A percentile compares a stretch with the other conserved stretches of the same genome.
Conservation (phyloP, 169 alveolate species). For the Eimeria brunetti region DNA sequence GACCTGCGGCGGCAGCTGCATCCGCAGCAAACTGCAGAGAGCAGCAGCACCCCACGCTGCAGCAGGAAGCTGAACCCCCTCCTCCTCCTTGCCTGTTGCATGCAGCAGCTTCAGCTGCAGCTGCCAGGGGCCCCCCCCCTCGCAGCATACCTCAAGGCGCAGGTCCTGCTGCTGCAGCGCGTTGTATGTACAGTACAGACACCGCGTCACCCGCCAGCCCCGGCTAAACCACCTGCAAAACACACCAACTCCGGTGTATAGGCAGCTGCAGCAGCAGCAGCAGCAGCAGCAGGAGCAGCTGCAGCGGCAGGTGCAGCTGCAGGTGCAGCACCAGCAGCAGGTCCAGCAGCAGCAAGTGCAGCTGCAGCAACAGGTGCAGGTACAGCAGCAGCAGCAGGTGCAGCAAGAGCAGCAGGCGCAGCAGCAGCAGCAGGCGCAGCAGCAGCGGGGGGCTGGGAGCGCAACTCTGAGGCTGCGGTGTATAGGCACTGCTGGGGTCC, state of each 20-base stretch:
- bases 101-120: neutral
- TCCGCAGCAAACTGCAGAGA: slow-evolving; percentile 5
- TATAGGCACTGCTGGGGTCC: too few species aligned
- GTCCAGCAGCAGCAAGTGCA: neutral
- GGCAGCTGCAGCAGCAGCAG: neutral
- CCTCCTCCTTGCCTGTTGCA: neutral
- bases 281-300: slow-evolving; percentile 7
- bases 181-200: slow-evolving; percentile 52
- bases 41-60: slow-evolving; percentile 24
- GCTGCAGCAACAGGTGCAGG: too few species aligned
- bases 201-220: slow-evolving; percentile 27
- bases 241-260: neutral
- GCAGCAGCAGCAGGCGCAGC: too few species aligned
- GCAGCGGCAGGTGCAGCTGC: too few species aligned
- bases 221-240: slow-evolving; percentile 60
- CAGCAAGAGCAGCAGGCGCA: too few species aligned
- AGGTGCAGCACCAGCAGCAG: too few species aligned
- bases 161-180: slow-evolving; percentile 61
- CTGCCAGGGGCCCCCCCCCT: neutral
- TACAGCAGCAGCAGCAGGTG: too few species aligned
- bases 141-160: slow-evolving; percentile 24
- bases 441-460: too few species aligned
- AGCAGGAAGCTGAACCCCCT: neutral
- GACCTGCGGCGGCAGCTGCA: slow-evolving; percentile 39
- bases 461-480: too few species aligned